Conservation (phyloP, 1,139 yeast genomes). For the Blastobotrys buckinghamii region DNA sequence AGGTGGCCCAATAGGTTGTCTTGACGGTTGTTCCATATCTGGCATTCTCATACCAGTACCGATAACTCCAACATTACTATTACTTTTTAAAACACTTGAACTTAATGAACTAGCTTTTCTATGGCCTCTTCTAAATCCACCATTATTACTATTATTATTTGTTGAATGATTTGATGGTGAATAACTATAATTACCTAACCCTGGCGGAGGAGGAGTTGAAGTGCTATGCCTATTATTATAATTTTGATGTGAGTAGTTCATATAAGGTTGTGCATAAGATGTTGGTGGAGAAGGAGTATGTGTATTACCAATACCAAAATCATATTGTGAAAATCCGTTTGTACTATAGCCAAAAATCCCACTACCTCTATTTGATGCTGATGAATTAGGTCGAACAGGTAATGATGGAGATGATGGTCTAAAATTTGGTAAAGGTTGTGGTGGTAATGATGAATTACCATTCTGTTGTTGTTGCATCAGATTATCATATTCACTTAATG, state of each 20-base stretch:
- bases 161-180: not conserved
- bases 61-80: slow-evolving; percentile 15
- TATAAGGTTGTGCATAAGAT: not conserved
- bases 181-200: not conserved
- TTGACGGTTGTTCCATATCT: slow-evolving; percentile 21
- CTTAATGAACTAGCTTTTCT: slow-evolving; percentile 28
- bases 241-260: not conserved
- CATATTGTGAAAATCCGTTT: not conserved
- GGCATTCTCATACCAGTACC: slow-evolving; percentile 13
- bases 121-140: slow-evolving; percentile 24
- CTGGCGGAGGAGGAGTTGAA: not conserved
- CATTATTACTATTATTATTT: not conserved
- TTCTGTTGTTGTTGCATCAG: not conserved
- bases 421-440: slow-evolving; percentile 1
- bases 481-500: not conserved
- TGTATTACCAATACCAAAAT: slow-evolving; percentile 5
- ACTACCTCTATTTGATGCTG: slow-evolving; percentile 20
- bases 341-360: slow-evolving; percentile 9
- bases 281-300: slow-evolving; percentile 12
- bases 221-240: not conserved
- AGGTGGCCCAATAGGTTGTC: slow-evolving; percentile 33
- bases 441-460: not conserved
- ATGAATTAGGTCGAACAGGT: slow-evolving; percentile 25
- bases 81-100: slow-evolving; percentile 12
- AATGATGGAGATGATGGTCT: slow-evolving; percentile 25